Percentiles rank a stretch among this genome's conserved stretches.
phyloP scores from a whole-genome alignment of 345 rosid species.

The Geranium brycei region DNA sequence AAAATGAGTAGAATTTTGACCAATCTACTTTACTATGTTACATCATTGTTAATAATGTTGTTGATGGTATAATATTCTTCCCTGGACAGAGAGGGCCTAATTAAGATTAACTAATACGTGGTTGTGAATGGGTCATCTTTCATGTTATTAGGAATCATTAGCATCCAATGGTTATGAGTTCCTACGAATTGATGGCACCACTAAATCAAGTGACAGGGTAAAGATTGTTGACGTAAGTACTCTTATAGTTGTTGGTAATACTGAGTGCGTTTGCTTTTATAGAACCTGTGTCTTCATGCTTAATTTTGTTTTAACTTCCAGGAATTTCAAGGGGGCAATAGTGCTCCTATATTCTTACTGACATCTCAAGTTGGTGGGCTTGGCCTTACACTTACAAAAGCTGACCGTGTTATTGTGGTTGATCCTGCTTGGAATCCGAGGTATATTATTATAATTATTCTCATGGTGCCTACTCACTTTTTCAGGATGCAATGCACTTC shows the following conservation, averaged over 20 bases:
- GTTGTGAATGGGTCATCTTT: background rate
- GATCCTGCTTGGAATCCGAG: slow-evolving; percentile 99
- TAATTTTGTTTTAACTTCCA: slow-evolving; percentile 18
- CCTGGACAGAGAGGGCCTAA: background rate
- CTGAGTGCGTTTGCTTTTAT: background rate
- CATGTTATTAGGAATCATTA: slow-evolving; percentile 50
- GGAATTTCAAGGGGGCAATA: slow-evolving; percentile 77
- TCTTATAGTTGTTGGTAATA: background rate
- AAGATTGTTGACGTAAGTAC: slow-evolving; percentile 67
- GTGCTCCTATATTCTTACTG: slow-evolving; percentile 80
- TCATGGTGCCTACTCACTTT: slow-evolving; percentile 4
- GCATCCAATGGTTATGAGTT: slow-evolving; percentile 48
- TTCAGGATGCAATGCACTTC: background rate
- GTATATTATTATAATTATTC: slow-evolving; percentile 17
- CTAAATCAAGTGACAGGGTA: slow-evolving; percentile 72
- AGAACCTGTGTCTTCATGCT: slow-evolving; percentile 5
- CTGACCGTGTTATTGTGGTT: slow-evolving; percentile 94
- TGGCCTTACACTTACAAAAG: slow-evolving; percentile 93
- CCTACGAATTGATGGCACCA: slow-evolving; percentile 87
- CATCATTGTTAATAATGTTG: background rate
- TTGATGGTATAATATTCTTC: background rate
- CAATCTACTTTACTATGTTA: background rate
- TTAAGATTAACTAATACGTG: too few relatives aligned
- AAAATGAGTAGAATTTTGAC: background rate
- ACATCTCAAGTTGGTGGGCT: slow-evolving; percentile 99